These are phyloP conservation scores for Eucalyptus albens DNA, from an alignment of 345 rosid species.

Conservation along the genomic window DNA sequence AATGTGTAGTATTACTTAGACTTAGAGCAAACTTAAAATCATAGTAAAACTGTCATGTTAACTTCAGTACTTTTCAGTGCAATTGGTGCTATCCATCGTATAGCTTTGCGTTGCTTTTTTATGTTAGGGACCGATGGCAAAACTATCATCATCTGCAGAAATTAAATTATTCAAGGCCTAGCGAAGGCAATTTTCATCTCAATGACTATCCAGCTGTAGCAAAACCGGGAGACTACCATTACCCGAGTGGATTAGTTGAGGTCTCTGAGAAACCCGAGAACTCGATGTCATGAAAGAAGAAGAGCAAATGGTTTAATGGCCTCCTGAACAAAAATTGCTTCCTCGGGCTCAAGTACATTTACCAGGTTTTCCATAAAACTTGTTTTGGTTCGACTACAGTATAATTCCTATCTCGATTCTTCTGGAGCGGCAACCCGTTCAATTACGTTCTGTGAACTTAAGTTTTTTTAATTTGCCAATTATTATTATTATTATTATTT, in stretches of 20 bases:
- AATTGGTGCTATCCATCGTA: background rate
- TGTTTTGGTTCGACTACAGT: background rate
- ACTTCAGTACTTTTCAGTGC: background rate
- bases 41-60: background rate
- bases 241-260: background rate
- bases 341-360: background rate
- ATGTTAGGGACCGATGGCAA: background rate
- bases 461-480: no score
- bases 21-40: background rate
- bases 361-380: background rate
- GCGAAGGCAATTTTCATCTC: background rate
- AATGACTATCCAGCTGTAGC: background rate
- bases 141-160: background rate
- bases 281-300: no score
- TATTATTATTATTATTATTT: no score
- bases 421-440: background rate
- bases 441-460: background rate
- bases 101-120: background rate
- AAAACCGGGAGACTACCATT: background rate
- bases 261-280: no score
- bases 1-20: background rate
- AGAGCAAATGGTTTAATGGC: no score
- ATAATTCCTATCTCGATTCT: background rate
- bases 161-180: background rate
- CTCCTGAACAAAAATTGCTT: background rate